A percentile compares a stretch with the other conserved stretches of the same genome.
phyloP scores from a whole-genome alignment of 2,329 filamentous ascomycete species.

The Rhynchosporium agropyri region DNA sequence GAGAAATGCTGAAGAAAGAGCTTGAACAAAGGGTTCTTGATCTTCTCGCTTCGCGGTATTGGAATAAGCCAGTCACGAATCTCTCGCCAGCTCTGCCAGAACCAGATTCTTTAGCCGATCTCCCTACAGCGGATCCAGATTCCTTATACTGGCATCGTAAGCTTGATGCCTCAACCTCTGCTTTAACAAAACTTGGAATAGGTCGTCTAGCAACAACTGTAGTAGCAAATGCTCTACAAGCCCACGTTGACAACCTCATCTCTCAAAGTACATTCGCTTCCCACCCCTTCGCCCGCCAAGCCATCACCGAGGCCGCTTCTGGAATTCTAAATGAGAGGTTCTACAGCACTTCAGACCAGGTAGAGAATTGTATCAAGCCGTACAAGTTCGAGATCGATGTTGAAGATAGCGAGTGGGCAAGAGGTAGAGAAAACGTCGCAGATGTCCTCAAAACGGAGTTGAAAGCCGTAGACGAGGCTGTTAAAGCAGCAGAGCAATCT shows the following conservation, averaged over 20 bases:
- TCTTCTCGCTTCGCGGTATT: constrained; percentile 88
- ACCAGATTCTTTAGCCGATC: constrained; percentile 70
- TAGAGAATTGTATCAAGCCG: constrained; percentile 98
- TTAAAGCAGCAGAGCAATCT: constrained; percentile 72
- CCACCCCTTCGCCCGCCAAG: constrained; percentile 89
- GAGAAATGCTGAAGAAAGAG: constrained; percentile 85
- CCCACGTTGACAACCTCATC: constrained; percentile 78
- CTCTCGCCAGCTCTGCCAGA: constrained; percentile 69
- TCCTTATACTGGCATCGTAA: constrained; percentile 92
- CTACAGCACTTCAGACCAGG: constrained; percentile 95
- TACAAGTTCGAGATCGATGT: constrained; percentile 99
- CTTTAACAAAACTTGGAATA: constrained; percentile 91
- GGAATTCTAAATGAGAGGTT: constrained; percentile 91
- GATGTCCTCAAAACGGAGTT: constrained; percentile 85
- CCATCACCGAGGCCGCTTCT: constrained; percentile 89
- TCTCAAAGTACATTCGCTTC: constrained; percentile 80
- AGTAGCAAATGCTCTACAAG: constrained; percentile 83
- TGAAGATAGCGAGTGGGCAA: constrained; percentile 84
- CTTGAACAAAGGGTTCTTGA: constrained; percentile 95
- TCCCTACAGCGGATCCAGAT: constrained; percentile 83
- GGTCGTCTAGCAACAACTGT: constrained; percentile 91
- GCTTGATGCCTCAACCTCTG: constrained; percentile 86
- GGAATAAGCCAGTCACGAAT: constrained; percentile 93
- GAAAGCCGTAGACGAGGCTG: constrained; percentile 76
- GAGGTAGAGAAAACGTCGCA: constrained; percentile 81